Base-by-base conservation (phyloP, 306 rosid species). In the Cucumis cinereus region DNA sequence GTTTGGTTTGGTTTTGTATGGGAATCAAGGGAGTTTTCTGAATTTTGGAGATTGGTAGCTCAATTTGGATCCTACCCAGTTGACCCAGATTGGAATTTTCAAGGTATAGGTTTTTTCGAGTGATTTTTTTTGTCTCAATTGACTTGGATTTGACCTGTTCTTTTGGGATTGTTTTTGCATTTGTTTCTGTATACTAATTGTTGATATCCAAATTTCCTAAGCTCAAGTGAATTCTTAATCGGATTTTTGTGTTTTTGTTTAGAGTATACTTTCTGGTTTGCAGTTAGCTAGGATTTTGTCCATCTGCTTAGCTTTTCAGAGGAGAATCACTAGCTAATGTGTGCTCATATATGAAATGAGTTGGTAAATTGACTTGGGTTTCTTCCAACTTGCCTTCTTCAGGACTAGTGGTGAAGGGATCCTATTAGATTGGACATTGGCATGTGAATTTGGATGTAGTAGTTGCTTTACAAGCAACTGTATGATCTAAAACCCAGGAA, bases 361-460 rank as follows among this genome's bases (percentile, higher is more conserved):
- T 66, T 66, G 30, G 22, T n/a, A 12, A 40, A 66, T 66, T 66
- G 73, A 43, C 74, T 69, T 45, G 55, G 57, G 22, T 22, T 43
- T 69, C 20, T 45, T 40, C 7, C 47, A 45, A 68, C 47, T 67
- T 67, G 35, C 35, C 35, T n/a, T 67, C 30, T 41, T 67, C 54
- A 69, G 74, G 56, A 24, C 22, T 67, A 20, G 54, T 41, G 52
- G 73, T 13, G 73, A 67, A 67, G n/a, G 24, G 76, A 50, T 50
- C 61, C 50, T 33, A 52, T 30, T 20, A 6, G 62, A 73, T 73
- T 53, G 77, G 49, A 3, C 74, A 45, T 53, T 73, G 64, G 77
- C 45, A 54, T 28, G 50, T 73, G 77, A 54, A 53, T 28, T 52
- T 73, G 77, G 77, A 73, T 73, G 63, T n/a, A 53, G n/a, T 73